Evolutionary conservation across 495 filamentous ascomycete genomes (phyloP), one percentile per base, ranked within the genome.

Genomic region (Opeltia flavorubescens): DNA sequence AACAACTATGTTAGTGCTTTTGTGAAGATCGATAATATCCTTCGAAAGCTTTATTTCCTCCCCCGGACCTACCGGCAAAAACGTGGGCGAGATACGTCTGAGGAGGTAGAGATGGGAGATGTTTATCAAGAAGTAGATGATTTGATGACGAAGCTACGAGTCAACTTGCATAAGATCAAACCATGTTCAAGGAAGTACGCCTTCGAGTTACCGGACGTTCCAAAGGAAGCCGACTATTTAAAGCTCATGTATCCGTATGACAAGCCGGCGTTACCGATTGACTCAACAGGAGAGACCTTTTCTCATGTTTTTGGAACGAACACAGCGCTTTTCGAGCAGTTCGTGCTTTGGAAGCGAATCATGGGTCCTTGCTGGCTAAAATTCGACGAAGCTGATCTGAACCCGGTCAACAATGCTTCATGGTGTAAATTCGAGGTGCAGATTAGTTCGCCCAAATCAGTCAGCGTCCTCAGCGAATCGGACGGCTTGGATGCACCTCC

Each of bases 311-410:
- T 98, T 51, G 93, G 91, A 35, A 83, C 85, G 36, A 94, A 93
- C 58, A 98, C 91, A 0, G 78, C 86, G 2, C 69, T 96, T 1
- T 98, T 98, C 52, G 91, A 98, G 56, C 91, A 98, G 56, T 98
- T 98, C 56, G 93, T 95, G 12, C 72, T 98, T 11, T 95, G 87
- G 84, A 95, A 93, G 63, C 88, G 89, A 51, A 84, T 98, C 49
- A 96, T 94, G 88, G 91, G 91, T 0, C 91, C 91, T 9, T 98
- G 93, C 66, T 98, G 91, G 91, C 72, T 98, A 15, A 84, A 77
- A 57, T 87, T 98, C 47, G 74, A 85, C 50, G 82, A 80, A 46
- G 84, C 81, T 28, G 77, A 95, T 58, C 94, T 94, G 62, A 70
- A 74, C 11, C 69, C 82, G 1, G 65, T 95, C n/a, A 87, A 81